Percentiles rank a stretch among this genome's conserved stretches.
phyloP scores from a whole-genome alignment of 2,329 filamentous ascomycete genomes.

The Bipolaris bicolor region DNA sequence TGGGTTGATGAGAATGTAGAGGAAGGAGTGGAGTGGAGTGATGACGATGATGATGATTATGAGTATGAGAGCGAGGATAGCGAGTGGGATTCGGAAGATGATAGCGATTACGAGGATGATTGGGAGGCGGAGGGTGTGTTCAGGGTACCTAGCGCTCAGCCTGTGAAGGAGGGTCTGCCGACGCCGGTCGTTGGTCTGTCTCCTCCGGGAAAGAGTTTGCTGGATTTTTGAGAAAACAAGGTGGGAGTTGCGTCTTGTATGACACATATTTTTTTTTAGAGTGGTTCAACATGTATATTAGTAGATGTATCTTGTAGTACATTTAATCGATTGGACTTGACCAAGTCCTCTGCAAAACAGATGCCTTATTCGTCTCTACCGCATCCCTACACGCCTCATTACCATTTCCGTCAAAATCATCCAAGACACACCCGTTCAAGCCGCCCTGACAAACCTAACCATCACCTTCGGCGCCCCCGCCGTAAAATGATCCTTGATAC shows the following conservation, averaged over 20 bases:
- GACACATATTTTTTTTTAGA: too few relatives aligned
- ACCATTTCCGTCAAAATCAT: not conserved
- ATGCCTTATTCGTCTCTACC: not conserved
- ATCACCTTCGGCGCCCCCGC: constrained; percentile 27
- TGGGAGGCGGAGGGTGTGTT: constrained; percentile 17
- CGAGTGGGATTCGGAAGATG: constrained; percentile 16
- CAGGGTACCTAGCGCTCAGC: not conserved
- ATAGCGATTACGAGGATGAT: constrained; percentile 17
- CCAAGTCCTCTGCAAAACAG: not conserved
- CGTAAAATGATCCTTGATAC: constrained; percentile 34
- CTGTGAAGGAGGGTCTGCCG: not conserved
- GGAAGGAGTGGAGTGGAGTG: constrained; percentile 9
- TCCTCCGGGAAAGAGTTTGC: constrained; percentile 2
- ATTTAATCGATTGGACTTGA: not conserved
- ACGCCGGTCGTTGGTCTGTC: constrained; percentile 1
- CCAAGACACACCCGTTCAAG: not conserved
- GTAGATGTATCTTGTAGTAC: not conserved
- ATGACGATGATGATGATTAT: constrained; percentile 9
- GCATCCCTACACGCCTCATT: not conserved
- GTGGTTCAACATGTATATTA: not conserved
- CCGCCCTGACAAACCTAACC: constrained; percentile 21
- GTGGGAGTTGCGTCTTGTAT: too few relatives aligned
- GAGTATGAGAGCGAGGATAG: constrained; percentile 14
- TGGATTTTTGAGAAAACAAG: constrained; percentile 2
- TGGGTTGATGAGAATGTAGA: constrained; percentile 3